Percentiles rank a stretch among this genome's conserved stretches.
Evolutionary conservation across 2,329 filamentous ascomycete genomes (phyloP).

Genomic region (Lachnellula arida): DNA sequence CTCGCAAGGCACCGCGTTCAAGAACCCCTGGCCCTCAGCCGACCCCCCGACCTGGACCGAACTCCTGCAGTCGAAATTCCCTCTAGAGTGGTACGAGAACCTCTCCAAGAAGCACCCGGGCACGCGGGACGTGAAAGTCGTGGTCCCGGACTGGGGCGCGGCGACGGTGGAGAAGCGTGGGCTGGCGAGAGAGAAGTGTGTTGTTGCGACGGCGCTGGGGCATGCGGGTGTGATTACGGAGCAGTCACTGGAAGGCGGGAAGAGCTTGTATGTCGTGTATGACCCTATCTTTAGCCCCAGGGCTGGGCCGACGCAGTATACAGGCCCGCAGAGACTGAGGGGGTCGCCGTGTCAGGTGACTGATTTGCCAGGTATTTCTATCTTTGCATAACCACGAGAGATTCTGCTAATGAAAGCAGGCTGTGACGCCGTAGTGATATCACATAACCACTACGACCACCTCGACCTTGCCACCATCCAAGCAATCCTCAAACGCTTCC

Average conservation of each 20-base stretch:
- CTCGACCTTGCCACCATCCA: conserved; percentile 69
- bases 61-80: conserved; percentile 11
- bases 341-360: conserved; percentile 67
- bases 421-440: conserved; percentile 68
- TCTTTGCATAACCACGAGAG: too few relatives aligned
- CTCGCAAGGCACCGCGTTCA: conserved; percentile 14
- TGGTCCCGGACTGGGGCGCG: conserved; percentile 20
- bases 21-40: conserved; percentile 25
- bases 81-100: conserved; percentile 16
- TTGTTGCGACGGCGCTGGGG: conserved; percentile 21
- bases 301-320: conserved; percentile 24
- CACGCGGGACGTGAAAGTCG: conserved; percentile 16
- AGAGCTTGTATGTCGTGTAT: conserved; percentile 19
- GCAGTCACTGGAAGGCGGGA: conserved; percentile 15
- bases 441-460: conserved; percentile 91
- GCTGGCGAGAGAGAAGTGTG: conserved; percentile 12
- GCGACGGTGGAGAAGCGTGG: conserved; percentile 10
- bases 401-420: neutral
- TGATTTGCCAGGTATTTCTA: conserved; percentile 58
- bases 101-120: conserved; percentile 9
- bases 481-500: conserved; percentile 64
- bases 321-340: conserved; percentile 69
- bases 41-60: conserved; percentile 17
- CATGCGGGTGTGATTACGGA: conserved; percentile 19
- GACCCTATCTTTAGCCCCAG: conserved; percentile 23